Evolutionary conservation across 177 flowering plant genomes (phyloP), one percentile per base, ranked within the genome.

Genomic region (Telopea speciosissima): DNA sequence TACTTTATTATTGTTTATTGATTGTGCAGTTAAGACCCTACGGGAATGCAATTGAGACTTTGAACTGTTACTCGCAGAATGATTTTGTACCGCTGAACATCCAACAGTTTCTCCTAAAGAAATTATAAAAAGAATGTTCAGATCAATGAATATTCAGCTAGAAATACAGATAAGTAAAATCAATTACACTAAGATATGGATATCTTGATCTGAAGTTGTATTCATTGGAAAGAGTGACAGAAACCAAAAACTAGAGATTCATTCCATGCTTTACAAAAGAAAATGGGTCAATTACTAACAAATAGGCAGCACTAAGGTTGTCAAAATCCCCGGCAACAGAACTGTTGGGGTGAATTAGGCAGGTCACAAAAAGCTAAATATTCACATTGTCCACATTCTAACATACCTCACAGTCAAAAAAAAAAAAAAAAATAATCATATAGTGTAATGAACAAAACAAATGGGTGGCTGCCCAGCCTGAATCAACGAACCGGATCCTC

Each of bases 61-160:
- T 62, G 96, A 89, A 81, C 87, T 89, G 79, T 92, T 89, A 72
- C 85, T 76, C 44, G 78, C 62, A 61, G 88, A 83, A 68, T 68
- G 80, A 54, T 56, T 65, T 54, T 76, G 83, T 31, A 56, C 67
- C 3, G 83, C 58, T 58, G 66, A 58, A 66, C 25, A 67, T 21
- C 25, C 70, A 68, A 74, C 87, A 84, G 85, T 71, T 24, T 66
- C 40, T 8, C 13, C 0, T 66, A 62, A 1, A 12, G 16, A 17
- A 40, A 12, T 24, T 54, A 67, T 0, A 21, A 62, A 6, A 33
- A 5, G 23, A 21, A 19, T 1, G 40, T 31, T 68, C 13, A 22
- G 42, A 12, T 31, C 8, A 33, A 52, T 54, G 42, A 52, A 1
- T 26, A 45, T 52, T 9, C n/a, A 14, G 31, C 69, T 66, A 25